A percentile compares a stretch with the other conserved stretches of the same genome.
Evolutionary conservation across 495 filamentous ascomycete genomes (phyloP).

Genomic region (Acidomyces sp.): DNA sequence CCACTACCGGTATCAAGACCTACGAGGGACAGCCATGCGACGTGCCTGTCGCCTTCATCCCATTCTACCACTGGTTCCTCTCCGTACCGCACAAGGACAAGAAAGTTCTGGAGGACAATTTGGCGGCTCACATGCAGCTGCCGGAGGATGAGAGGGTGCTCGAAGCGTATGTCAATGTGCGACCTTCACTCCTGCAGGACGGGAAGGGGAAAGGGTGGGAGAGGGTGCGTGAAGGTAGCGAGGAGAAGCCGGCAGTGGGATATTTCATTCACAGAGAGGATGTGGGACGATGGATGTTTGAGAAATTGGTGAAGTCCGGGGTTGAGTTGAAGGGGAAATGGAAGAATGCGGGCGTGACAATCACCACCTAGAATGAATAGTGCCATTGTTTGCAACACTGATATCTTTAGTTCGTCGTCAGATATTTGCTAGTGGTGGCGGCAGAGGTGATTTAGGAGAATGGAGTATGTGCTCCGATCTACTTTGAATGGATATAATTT

Average conservation of each 20-base stretch:
- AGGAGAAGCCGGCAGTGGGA: slow-evolving; percentile 22
- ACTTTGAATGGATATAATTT: too few species aligned
- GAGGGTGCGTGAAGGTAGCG: slow-evolving; percentile 19
- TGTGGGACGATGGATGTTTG: slow-evolving; percentile 27
- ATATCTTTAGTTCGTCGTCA: too few species aligned
- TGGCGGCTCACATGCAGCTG: slow-evolving; percentile 30
- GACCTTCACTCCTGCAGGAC: slow-evolving; percentile 19
- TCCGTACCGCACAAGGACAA: slow-evolving; percentile 46
- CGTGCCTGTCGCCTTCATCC: slow-evolving; percentile 36
- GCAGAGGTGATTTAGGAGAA: too few species aligned
- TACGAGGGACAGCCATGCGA: slow-evolving; percentile 35
- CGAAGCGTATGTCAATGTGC: slow-evolving; percentile 5
- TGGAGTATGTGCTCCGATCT: too few species aligned
- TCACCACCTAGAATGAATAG: too few species aligned
- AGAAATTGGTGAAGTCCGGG: slow-evolving; percentile 18
- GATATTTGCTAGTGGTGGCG: too few species aligned
- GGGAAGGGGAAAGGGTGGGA: slow-evolving; percentile 17
- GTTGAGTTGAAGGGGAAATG: slow-evolving; percentile 3
- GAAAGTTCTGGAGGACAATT: slow-evolving; percentile 40
- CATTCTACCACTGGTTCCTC: slow-evolving; percentile 40
- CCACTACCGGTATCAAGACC: slow-evolving; percentile 40
- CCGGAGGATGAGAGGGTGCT: slow-evolving; percentile 25
- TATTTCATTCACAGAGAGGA: slow-evolving; percentile 23
- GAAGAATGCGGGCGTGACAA: slow-evolving; percentile 10
- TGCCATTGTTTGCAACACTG: too few species aligned